Percentiles rank a stretch among this genome's conserved stretches.
Evolutionary conservation across 768 basidiomycete species (phyloP).

Genomic region (Krasilnikovozyma curviuscula): DNA sequence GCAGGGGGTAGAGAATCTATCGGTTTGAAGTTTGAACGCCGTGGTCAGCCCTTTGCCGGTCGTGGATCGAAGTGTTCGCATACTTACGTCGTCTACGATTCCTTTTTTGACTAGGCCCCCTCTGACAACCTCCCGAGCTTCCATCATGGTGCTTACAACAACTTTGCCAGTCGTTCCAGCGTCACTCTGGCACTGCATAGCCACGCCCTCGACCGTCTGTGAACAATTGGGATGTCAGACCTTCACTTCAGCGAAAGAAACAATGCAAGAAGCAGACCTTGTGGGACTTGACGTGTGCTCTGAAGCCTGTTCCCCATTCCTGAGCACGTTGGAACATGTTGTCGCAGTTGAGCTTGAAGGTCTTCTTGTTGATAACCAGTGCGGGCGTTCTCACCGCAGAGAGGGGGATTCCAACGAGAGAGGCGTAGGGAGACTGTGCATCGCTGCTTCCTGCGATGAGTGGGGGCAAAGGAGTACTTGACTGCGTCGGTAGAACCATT

Average conservation of each 20-base stretch:
- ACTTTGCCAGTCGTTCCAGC: slow-evolving; percentile 41
- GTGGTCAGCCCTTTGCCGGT: not conserved
- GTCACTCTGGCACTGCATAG: slow-evolving; percentile 43
- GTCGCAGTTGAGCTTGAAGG: too few relatives aligned
- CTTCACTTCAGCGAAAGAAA: not conserved
- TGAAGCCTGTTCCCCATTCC: slow-evolving; percentile 49
- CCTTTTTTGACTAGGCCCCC: slow-evolving; percentile 51
- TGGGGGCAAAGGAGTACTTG: too few relatives aligned
- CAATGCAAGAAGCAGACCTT: slow-evolving; percentile 33
- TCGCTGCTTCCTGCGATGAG: too few relatives aligned
- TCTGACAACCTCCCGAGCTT: slow-evolving; percentile 54
- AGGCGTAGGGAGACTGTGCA: too few relatives aligned
- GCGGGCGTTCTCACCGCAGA: too few relatives aligned
- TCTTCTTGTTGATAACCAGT: too few relatives aligned
- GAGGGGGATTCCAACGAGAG: too few relatives aligned
- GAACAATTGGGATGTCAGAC: slow-evolving; percentile 6
- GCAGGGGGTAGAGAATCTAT: slow-evolving; percentile 66
- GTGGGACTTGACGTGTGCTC: slow-evolving; percentile 71
- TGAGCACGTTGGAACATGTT: slow-evolving; percentile 48
- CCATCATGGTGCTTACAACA: slow-evolving; percentile 63
- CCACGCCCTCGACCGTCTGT: slow-evolving; percentile 56
- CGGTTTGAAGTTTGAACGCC: not conserved
- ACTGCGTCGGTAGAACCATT: too few relatives aligned
- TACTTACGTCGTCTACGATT: slow-evolving; percentile 57
- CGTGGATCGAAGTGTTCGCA: not conserved